Conservation (phyloP, 208 protist genomes). For the Crithidia expoeki region DNA sequence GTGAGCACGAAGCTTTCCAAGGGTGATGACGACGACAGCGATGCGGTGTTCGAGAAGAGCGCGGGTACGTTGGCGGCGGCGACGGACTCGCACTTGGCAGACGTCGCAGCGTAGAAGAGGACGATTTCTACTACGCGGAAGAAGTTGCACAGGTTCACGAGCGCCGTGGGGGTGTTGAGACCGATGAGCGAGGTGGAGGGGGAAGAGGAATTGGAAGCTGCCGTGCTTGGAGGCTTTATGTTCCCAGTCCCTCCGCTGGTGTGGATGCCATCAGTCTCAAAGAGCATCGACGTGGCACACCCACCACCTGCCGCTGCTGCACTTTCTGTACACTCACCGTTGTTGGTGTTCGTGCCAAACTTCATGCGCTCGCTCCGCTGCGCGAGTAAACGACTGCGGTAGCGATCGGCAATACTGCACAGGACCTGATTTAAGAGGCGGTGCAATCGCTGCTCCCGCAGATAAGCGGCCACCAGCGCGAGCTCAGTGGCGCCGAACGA, state of each 20-base stretch:
- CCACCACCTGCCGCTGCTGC: background rate
- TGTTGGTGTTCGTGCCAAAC: background rate
- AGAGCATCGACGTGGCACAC: background rate
- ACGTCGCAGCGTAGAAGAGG: slow-evolving; percentile 64
- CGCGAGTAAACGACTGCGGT: slow-evolving; percentile 34
- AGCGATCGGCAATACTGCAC: slow-evolving; percentile 61
- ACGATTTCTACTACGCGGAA: slow-evolving; percentile 66
- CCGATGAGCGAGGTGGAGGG: slow-evolving; percentile 27
- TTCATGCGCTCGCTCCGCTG: background rate
- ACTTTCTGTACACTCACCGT: background rate
- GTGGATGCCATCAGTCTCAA: background rate
- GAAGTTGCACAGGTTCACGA: slow-evolving; percentile 62
- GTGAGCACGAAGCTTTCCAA: slow-evolving; percentile 4
- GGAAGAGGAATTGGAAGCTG: background rate
- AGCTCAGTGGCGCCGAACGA: slow-evolving; percentile 74
- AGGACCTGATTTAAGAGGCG: slow-evolving; percentile 59
- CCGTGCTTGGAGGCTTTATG: background rate
- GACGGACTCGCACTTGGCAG: background rate
- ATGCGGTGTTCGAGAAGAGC: background rate
- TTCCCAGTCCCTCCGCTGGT: background rate
- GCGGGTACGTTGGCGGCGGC: background rate
- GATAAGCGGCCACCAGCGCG: slow-evolving; percentile 58
- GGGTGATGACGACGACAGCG: slow-evolving; percentile 2
- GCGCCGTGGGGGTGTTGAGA: slow-evolving; percentile 39
- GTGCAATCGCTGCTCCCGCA: slow-evolving; percentile 44